These are phyloP conservation scores for Populus simonii DNA, from an alignment of 345 rosid genomes.

Conservation along the genomic window DNA sequence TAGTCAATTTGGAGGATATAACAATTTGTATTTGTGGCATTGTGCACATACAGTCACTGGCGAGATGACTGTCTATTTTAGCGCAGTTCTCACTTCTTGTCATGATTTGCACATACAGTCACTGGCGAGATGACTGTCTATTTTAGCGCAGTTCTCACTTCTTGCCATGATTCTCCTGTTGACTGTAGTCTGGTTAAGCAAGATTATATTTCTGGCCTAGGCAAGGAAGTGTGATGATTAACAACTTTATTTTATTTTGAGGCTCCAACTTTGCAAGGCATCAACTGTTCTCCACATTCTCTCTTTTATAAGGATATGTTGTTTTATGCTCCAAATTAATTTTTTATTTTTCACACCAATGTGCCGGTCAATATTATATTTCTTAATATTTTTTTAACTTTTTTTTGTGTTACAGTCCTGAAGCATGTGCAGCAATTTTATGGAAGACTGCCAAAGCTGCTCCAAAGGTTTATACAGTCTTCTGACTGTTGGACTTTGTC, in stretches of 20 bases:
- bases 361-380: not conserved
- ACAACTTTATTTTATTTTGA: not conserved
- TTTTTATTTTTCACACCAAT: not conserved
- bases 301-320: not conserved
- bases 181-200: not conserved
- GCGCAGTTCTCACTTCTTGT: not conserved
- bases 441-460: constrained; percentile 92
- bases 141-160: not conserved
- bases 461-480: constrained; percentile 58
- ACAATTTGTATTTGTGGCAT: not conserved
- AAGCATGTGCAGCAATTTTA: constrained; percentile 95
- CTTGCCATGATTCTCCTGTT: constrained; percentile 2
- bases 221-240: not conserved
- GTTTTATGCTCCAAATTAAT: not conserved
- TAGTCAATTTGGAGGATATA: not conserved
- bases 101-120: not conserved
- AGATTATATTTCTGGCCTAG: not conserved
- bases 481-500: constrained; percentile 13
- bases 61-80: not conserved
- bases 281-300: not conserved
- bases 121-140: not conserved
- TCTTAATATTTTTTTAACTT: not conserved
- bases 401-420: constrained; percentile 59
- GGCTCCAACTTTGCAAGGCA: not conserved
- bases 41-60: not conserved